These are phyloP conservation scores for Naganishia onofrii DNA, from an alignment of 768 basidiomycete genomes.

Conservation along the genomic window DNA sequence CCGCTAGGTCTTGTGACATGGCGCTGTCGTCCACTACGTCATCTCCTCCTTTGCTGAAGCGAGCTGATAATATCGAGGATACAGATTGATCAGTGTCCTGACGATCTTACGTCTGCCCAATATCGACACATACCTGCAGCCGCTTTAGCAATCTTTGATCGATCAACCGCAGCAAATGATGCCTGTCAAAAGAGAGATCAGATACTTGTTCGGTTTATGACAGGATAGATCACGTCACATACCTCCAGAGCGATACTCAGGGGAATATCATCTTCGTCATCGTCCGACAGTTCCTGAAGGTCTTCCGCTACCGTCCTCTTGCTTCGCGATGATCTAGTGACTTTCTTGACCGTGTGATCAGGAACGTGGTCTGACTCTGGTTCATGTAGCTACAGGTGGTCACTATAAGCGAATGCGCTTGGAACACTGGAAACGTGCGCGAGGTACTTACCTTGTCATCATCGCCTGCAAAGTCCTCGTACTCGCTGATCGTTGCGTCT, in stretches of 20 bases:
- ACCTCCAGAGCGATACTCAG: constrained; percentile 17
- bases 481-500: constrained; percentile 18
- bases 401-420: background rate
- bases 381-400: constrained; percentile 2
- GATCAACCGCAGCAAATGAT: constrained; percentile 14
- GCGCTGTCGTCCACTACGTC: constrained; percentile 12
- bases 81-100: background rate
- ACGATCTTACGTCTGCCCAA: background rate
- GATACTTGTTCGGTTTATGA: background rate
- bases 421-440: background rate
- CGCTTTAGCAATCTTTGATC: constrained; percentile 18
- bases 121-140: background rate
- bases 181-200: background rate
- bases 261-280: constrained; percentile 15
- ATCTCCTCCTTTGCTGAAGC: background rate
- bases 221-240: background rate
- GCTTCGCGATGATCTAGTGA: constrained; percentile 4
- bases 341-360: constrained; percentile 18
- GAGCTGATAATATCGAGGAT: background rate
- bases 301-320: constrained; percentile 12
- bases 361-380: constrained; percentile 19
- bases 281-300: constrained; percentile 14
- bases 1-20: background rate
- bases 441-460: constrained; percentile 8
- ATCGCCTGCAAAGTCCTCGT: constrained; percentile 19